Evolutionary conservation across 2,329 filamentous ascomycete genomes (phyloP).

Genomic region (Fusarium anthophilum): DNA sequence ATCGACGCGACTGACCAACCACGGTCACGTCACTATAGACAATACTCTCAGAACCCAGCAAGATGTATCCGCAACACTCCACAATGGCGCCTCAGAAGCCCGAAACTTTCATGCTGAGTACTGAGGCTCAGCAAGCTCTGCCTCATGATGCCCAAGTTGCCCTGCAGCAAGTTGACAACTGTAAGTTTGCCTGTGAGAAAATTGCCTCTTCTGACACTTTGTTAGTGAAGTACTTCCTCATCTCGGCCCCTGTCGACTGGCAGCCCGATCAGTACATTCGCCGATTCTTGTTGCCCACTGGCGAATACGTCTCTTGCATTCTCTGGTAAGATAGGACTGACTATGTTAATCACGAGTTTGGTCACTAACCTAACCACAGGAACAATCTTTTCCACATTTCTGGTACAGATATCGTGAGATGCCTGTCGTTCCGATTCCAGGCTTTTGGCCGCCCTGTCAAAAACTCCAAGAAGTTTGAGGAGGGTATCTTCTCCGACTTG

Average conservation of each 20-base stretch:
- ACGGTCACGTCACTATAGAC: slow-evolving; percentile 42
- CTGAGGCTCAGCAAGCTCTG: slow-evolving; percentile 94
- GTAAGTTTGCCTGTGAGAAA: slow-evolving; percentile 62
- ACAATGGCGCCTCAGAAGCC: slow-evolving; percentile 95
- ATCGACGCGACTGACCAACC: slow-evolving; percentile 37
- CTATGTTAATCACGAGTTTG: background rate
- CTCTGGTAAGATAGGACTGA: slow-evolving; percentile 68
- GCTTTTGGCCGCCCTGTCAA: slow-evolving; percentile 98
- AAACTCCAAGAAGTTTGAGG: slow-evolving; percentile 99
- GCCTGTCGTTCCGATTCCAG: slow-evolving; percentile 97
- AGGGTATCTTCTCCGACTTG: slow-evolving; percentile 98
- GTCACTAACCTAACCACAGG: slow-evolving; percentile 33
- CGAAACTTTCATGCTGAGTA: slow-evolving; percentile 98
- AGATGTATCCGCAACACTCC: slow-evolving; percentile 85
- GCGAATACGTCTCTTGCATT: slow-evolving; percentile 98
- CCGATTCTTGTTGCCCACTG: slow-evolving; percentile 92
- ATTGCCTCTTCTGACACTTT: slow-evolving; percentile 21
- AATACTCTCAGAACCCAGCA: slow-evolving; percentile 41
- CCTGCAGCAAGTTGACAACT: slow-evolving; percentile 96
- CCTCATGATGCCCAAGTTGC: slow-evolving; percentile 97
- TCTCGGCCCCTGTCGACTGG: slow-evolving; percentile 98
- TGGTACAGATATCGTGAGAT: slow-evolving; percentile 97
- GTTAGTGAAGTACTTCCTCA: slow-evolving; percentile 98
- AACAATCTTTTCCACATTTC: slow-evolving; percentile 99
- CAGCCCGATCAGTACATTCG: slow-evolving; percentile 95